A percentile compares a stretch with the other conserved stretches of the same genome.
Evolutionary conservation across 2,329 filamentous ascomycete species (phyloP).

Genomic region (Monilinia fructigena): DNA sequence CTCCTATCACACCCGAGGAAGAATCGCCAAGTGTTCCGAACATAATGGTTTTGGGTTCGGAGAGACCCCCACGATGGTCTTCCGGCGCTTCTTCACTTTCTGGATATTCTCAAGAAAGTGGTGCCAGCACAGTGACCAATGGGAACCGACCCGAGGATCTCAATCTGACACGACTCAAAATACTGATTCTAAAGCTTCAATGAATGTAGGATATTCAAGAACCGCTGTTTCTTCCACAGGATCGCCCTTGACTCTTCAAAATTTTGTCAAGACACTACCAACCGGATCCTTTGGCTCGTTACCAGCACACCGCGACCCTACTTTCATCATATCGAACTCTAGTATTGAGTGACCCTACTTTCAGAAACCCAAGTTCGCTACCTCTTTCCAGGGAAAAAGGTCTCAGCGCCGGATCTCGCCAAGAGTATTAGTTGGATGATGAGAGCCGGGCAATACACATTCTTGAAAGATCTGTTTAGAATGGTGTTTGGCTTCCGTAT

Average conservation of each 20-base stretch:
- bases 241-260: slow-evolving; percentile 59
- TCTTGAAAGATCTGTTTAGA: slow-evolving; percentile 77
- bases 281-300: slow-evolving; percentile 75
- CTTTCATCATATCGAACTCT: slow-evolving; percentile 79
- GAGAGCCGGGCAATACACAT: slow-evolving; percentile 69
- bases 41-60: slow-evolving; percentile 80
- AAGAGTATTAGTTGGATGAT: slow-evolving; percentile 77
- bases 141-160: slow-evolving; percentile 65
- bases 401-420: slow-evolving; percentile 72
- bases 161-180: slow-evolving; percentile 74
- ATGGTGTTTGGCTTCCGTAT: slow-evolving; percentile 82
- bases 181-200: slow-evolving; percentile 77
- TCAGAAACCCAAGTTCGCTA: slow-evolving; percentile 55
- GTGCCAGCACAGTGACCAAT: slow-evolving; percentile 71
- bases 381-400: slow-evolving; percentile 57
- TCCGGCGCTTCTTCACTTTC: slow-evolving; percentile 70
- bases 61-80: slow-evolving; percentile 68
- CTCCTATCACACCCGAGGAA: slow-evolving; percentile 77
- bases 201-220: slow-evolving; percentile 78
- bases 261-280: slow-evolving; percentile 74
- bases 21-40: slow-evolving; percentile 75
- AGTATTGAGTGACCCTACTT: slow-evolving; percentile 69
- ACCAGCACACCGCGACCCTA: slow-evolving; percentile 65
- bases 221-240: slow-evolving; percentile 39
- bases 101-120: slow-evolving; percentile 70